phyloP scores from a whole-genome alignment of 139 green algal genomes.

The Coccomyxa sp. region DNA sequence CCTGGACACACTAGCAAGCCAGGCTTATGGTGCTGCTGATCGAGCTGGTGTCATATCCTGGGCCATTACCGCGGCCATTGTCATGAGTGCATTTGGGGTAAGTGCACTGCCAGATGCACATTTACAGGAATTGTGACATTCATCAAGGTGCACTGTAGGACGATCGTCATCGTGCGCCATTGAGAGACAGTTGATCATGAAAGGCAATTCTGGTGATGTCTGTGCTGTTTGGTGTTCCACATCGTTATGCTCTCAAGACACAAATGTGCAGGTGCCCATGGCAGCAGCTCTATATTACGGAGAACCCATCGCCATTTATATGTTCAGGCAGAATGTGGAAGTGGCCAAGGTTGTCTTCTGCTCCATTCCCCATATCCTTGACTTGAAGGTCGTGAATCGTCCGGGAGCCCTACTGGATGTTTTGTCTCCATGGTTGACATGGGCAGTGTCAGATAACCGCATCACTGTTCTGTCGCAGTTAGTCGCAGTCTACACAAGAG shows the following conservation, averaged over 20 bases:
- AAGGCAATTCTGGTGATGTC: no score
- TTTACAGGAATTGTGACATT: no score
- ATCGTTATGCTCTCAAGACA: not conserved
- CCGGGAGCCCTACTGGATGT: no score
- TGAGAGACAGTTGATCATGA: no score
- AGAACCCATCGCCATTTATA: not conserved
- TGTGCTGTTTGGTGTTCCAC: no score
- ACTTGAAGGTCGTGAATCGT: no score
- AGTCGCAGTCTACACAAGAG: not conserved
- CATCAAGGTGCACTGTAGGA: no score
- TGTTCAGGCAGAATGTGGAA: constrained; percentile 3
- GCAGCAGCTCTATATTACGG: constrained; percentile 9
- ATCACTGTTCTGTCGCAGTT: not conserved
- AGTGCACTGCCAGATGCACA: not conserved
- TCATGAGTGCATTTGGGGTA: not conserved
- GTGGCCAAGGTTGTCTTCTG: not conserved
- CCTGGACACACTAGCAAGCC: constrained; percentile 20
- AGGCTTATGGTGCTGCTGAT: constrained; percentile 20
- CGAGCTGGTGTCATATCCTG: constrained; percentile 15
- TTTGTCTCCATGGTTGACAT: not conserved
- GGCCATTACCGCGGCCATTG: constrained; percentile 10
- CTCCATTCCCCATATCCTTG: not conserved
- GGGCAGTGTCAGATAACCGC: not conserved
- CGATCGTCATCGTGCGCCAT: no score
- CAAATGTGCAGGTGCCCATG: constrained; percentile 2